Percentiles rank a stretch among this genome's conserved stretches.
phyloP scores from a whole-genome alignment of 805 yeast species.

The Kuraishia hungarica region DNA sequence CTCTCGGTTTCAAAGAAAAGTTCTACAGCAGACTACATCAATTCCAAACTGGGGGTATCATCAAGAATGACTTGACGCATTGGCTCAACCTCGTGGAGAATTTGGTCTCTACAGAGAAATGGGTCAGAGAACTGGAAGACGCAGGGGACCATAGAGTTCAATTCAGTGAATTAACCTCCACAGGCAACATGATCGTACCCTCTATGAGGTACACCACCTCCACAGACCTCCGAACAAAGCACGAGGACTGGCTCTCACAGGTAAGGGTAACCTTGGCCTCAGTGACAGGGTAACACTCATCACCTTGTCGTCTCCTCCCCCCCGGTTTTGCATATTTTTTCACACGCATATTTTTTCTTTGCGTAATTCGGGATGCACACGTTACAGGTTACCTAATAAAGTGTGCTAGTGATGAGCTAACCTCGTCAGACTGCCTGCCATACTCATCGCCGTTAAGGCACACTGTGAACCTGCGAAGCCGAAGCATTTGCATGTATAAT shows the following conservation, averaged over 20 bases:
- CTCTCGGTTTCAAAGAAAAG: constrained; percentile 39
- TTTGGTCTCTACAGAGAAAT: constrained; percentile 45
- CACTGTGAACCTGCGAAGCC: background rate
- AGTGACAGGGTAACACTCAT: background rate
- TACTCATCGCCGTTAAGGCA: background rate
- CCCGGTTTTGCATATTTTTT: background rate
- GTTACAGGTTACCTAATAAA: constrained; percentile 8
- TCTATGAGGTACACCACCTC: background rate
- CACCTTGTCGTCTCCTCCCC: background rate
- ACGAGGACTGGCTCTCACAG: background rate
- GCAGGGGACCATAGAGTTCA: background rate
- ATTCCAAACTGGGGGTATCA: constrained; percentile 44
- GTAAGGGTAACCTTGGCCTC: background rate
- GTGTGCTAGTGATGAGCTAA: constrained; percentile 2
- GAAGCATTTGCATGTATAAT: background rate
- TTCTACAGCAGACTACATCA: constrained; percentile 42
- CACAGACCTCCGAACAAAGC: background rate
- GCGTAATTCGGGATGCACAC: background rate
- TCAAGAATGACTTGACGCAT: constrained; percentile 37
- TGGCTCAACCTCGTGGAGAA: constrained; percentile 48
- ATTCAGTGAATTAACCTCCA: background rate
- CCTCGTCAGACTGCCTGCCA: background rate
- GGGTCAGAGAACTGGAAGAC: constrained; percentile 45
- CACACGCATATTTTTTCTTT: background rate
- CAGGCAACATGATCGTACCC: background rate